Percentiles rank a stretch among this genome's conserved stretches.
Conservation (phyloP, 805 yeast species). For the Yueomyces sp. region DNA sequence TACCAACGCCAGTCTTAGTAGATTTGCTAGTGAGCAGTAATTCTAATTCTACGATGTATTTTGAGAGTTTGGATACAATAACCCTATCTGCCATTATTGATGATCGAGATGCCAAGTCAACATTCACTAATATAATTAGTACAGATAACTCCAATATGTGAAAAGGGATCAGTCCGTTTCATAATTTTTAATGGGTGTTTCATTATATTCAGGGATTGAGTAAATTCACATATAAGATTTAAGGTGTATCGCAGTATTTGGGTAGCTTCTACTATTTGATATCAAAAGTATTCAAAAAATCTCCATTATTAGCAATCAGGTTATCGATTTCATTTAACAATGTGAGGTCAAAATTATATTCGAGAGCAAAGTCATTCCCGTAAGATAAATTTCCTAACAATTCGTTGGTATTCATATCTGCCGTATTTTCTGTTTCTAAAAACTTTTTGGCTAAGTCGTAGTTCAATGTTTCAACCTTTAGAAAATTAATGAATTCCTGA, state of each 20-base stretch:
- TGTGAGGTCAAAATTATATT: constrained; percentile 20
- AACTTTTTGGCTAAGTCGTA: constrained; percentile 18
- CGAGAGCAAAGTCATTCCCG: constrained; percentile 20
- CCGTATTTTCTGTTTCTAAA: constrained; percentile 10
- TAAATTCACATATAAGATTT: too few relatives aligned
- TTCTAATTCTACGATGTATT: constrained; percentile 2
- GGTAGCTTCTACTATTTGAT: neutral
- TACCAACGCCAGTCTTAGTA: constrained; percentile 3
- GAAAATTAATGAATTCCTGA: constrained; percentile 8
- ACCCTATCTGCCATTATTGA: neutral
- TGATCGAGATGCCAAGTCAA: neutral
- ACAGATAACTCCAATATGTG: too few relatives aligned
- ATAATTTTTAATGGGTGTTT: too few relatives aligned
- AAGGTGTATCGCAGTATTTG: too few relatives aligned
- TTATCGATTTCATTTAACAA: constrained; percentile 20
- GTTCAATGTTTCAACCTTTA: constrained; percentile 12
- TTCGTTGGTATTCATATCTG: constrained; percentile 8
- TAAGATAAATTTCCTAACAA: constrained; percentile 16
- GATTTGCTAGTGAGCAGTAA: constrained; percentile 4
- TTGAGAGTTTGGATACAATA: neutral
- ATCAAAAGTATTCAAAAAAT: neutral
- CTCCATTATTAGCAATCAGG: constrained; percentile 8
- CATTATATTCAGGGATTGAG: too few relatives aligned
- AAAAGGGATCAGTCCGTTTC: too few relatives aligned
- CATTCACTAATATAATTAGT: too few relatives aligned